phyloP scores from a whole-genome alignment of 108 stramenopile species.

The Cyclostephanos invisitatus region DNA sequence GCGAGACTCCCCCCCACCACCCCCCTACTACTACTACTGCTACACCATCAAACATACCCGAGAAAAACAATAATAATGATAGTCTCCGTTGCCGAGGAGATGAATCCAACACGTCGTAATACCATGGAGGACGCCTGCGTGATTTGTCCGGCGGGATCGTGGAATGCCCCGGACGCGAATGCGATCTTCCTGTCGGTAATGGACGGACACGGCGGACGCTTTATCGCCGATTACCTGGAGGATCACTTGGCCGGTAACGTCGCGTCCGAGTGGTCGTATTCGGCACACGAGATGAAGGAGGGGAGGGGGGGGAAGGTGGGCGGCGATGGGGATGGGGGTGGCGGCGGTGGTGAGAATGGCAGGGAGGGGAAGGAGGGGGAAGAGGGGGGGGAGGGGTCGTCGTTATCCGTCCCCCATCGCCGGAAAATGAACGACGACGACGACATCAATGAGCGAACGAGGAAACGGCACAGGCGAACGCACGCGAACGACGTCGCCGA shows the following conservation, averaged over 20 bases:
- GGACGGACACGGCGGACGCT: constrained; percentile 95
- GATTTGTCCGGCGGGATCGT: constrained; percentile 54
- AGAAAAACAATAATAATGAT: no score
- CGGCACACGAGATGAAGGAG: neutral
- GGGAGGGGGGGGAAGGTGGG: neutral
- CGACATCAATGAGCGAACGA: neutral
- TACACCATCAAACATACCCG: neutral
- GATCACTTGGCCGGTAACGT: constrained; percentile 75
- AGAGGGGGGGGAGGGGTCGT: no score
- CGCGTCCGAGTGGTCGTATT: constrained; percentile 74
- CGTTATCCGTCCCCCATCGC: no score
- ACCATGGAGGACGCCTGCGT: constrained; percentile 97
- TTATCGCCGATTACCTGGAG: constrained; percentile 93
- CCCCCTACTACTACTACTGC: no score
- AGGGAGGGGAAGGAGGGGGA: no score
- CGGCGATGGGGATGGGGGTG: constrained; percentile 17
- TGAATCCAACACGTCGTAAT: constrained; percentile 89
- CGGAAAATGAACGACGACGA: neutral
- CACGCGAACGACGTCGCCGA: constrained; percentile 1
- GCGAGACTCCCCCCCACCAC: no score
- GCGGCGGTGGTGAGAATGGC: constrained; percentile 18
- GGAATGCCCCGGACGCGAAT: constrained; percentile 60
- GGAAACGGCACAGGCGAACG: neutral
- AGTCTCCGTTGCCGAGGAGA: constrained; percentile 74
- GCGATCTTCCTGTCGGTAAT: constrained; percentile 85